Base-by-base conservation (phyloP, 202 grass and related monocot genomes). In the Zoysia matrella region DNA sequence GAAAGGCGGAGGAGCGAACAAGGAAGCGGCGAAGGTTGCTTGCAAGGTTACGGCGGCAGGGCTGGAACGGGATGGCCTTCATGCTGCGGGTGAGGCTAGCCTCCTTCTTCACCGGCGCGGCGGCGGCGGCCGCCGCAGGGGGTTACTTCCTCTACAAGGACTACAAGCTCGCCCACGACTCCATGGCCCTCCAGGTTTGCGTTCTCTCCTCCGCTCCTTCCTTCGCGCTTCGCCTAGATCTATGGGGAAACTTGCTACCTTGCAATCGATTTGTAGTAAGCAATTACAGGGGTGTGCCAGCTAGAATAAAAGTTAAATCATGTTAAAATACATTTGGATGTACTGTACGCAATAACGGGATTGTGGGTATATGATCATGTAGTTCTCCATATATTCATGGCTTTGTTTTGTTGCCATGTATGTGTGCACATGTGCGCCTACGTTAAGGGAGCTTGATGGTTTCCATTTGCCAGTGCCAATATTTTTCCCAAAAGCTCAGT, bases 91-190 rank as follows among this genome's bases (percentile, higher is more conserved):
- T 92, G 87, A 88, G 96, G 83, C 52, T 99, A 51, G 78, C 92
- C n/a, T 91, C 95, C 55, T 98, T 98, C 95, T 93, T 98, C 66
- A 90, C 92, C 43, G 95, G 92, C 56, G 92, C 95, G 60, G 88
- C 92, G 0, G 87, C 79, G 0, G 86, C 95, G 13, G 88, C 89
- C 1, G 80, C 88, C 1, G 89, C 65, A 39, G 92, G 90, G 52
- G 87, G 84, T 47, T 98, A 93, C 80, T 87, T 95, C 77, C 95
- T 98, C 85, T 98, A 93, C 91, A 98, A 95, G 85, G 96, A 98
- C 84, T 98, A 98, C 90, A 91, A 89, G 91, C 80, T 88, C 76
- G 90, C 92, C 49, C 89, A 89, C 74, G 92, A 95, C 56, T 74
- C 82, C 85, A 77, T 93, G 41, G 77, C 84, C 69, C 89, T 74